Base-by-base conservation (phyloP, 2,329 filamentous ascomycete genomes). In the Catunica adiposa region DNA sequence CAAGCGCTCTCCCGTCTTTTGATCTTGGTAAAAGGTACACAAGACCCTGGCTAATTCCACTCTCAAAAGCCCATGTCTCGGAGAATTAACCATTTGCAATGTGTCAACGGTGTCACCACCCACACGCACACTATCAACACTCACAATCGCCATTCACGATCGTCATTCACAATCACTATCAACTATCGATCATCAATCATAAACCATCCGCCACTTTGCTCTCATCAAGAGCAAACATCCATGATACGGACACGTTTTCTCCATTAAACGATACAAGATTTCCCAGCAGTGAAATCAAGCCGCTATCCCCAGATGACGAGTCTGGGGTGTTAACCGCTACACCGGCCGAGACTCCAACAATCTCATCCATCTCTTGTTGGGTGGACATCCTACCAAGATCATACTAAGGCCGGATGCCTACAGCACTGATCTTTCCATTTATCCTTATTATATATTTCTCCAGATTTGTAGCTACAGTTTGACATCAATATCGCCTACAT, bases 251-350 rank as follows among this genome's bases (percentile, higher is more conserved):
- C 1, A 48, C 20, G 44, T 9, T 22, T 11, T 25, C 1, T 8
- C 44, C 23, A 20, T 8, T 25, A 25, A n/a, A 48, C 5, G 29
- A 34, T 5, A 5, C 29, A 34, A 44, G 20, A 47, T 15, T 31
- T 54, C 53, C 53, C 26, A 54, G 53, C 47, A 54, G 40, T 38
- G 44, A 26, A 54, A 54, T 54, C 53, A 40, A 54, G 47, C 53
- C 44, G 40, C 40, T 54, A 25, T 23, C 53, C 38, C 53, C 38
- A 40, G 20, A 54, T 29, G 47, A 40, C 47, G 53, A 54, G 20
- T 54, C 37, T 40, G 38, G 42, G 47, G 47, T 54, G 42, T 34
- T 54, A 34, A 25, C 53, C 53, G 37, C 40, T 54, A 54, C 53
- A 54, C 53, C 53, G 47, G 47, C 42, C 47, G 26, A 40, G 40